phyloP scores from a whole-genome alignment of 2,329 filamentous ascomycete genomes.

The Rhexocercosporidium sp. region DNA sequence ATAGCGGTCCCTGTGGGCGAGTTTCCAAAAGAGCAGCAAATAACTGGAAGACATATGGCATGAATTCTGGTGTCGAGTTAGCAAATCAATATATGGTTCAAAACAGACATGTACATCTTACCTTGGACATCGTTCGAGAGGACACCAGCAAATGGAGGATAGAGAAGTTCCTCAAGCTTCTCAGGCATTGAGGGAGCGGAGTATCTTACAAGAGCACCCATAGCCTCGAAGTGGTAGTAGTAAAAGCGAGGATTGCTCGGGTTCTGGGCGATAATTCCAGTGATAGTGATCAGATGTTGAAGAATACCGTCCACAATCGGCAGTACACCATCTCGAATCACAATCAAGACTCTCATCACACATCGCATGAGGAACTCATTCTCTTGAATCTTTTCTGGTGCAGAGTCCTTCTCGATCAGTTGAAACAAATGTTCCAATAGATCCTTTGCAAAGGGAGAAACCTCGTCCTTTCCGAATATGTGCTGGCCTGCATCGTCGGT shows the following conservation, averaged over 20 bases:
- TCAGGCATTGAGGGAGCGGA: slow-evolving; percentile 71
- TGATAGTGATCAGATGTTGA: slow-evolving; percentile 84
- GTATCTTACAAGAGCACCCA: slow-evolving; percentile 85
- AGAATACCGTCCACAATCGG: slow-evolving; percentile 80
- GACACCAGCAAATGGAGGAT: slow-evolving; percentile 81
- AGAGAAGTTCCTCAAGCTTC: slow-evolving; percentile 80
- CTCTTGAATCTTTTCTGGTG: slow-evolving; percentile 93
- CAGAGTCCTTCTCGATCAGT: slow-evolving; percentile 82
- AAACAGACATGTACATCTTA: slow-evolving; percentile 44
- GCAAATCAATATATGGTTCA: slow-evolving; percentile 20
- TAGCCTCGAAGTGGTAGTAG: slow-evolving; percentile 96
- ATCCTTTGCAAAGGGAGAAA: slow-evolving; percentile 83
- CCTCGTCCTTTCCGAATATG: slow-evolving; percentile 79
- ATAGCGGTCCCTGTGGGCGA: slow-evolving; percentile 78
- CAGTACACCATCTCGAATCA: slow-evolving; percentile 82
- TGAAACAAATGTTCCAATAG: slow-evolving; percentile 89
- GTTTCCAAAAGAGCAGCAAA: slow-evolving; percentile 89
- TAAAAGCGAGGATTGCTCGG: slow-evolving; percentile 98
- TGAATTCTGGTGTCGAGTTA: slow-evolving; percentile 71
- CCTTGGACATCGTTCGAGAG: slow-evolving; percentile 82
- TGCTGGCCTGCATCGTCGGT: slow-evolving; percentile 76
- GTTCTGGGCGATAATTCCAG: slow-evolving; percentile 89
- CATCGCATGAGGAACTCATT: slow-evolving; percentile 99
- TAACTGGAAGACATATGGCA: slow-evolving; percentile 95
- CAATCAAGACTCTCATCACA: slow-evolving; percentile 95